These are phyloP conservation scores for Cyclospora cayetanensis DNA, from an alignment of 169 alveolate genomes.

Conservation along the genomic window DNA sequence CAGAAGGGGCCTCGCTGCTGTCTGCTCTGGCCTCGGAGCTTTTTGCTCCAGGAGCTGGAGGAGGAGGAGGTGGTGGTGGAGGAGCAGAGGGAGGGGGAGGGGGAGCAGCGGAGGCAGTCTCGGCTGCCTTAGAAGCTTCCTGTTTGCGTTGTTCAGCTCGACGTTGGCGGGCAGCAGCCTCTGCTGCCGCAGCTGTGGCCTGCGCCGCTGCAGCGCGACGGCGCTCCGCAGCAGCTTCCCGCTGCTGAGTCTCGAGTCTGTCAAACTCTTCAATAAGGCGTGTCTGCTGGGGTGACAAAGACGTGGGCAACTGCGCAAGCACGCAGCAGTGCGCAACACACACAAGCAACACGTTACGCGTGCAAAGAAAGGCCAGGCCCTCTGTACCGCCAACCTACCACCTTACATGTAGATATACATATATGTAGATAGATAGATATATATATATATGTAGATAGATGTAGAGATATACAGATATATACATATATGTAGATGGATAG, in stretches of 20 bases:
- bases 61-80: not conserved
- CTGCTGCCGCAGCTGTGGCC: not conserved
- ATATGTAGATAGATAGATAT: too few relatives aligned
- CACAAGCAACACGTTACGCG: not conserved
- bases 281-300: slow-evolving; percentile 45
- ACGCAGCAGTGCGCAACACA: not conserved
- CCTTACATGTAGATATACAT: not conserved
- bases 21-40: not conserved
- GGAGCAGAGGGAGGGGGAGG: not conserved
- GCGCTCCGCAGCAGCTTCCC: not conserved
- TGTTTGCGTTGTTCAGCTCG: not conserved
- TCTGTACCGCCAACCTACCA: not conserved
- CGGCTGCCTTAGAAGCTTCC: not conserved
- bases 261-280: slow-evolving; percentile 2
- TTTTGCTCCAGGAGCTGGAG: not conserved
- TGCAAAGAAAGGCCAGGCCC: not conserved
- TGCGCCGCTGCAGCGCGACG: not conserved
- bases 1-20: too few relatives aligned
- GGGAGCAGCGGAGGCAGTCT: not conserved
- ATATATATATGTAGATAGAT: too few relatives aligned
- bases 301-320: not conserved
- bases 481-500: not conserved
- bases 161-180: not conserved
- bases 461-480: not conserved
- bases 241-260: not conserved